phyloP scores from a whole-genome alignment of 495 filamentous ascomycete genomes.

The Penicillium crystallinum region DNA sequence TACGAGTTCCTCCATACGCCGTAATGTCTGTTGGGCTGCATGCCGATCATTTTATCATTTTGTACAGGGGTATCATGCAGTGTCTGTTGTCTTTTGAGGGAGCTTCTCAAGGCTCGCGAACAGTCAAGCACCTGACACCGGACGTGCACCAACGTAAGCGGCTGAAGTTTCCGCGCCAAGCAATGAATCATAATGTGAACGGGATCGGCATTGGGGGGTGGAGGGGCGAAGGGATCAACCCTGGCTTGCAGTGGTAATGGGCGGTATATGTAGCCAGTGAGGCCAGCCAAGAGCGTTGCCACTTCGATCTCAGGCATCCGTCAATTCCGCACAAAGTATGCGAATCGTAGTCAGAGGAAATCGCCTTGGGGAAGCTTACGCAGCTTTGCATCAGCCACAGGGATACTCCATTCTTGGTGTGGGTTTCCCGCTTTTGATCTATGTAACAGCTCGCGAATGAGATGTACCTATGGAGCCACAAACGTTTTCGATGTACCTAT shows the following conservation, averaged over 20 bases:
- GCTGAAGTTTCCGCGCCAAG: conserved; percentile 2
- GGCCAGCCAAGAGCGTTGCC: conserved; percentile 8
- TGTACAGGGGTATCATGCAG: background rate
- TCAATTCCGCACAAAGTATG: too few relatives aligned
- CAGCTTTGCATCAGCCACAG: conserved; percentile 3
- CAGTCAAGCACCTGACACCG: too few relatives aligned
- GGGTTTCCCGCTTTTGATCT: background rate
- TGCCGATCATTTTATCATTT: background rate
- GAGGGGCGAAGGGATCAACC: background rate
- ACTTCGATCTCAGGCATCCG: conserved; percentile 3
- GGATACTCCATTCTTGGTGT: background rate
- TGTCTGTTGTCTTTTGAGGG: too few relatives aligned
- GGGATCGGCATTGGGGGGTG: background rate
- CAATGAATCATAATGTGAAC: too few relatives aligned
- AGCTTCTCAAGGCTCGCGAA: too few relatives aligned
- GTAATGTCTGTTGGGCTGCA: background rate
- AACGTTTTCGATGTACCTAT: too few relatives aligned
- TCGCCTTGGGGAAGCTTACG: conserved; percentile 7
- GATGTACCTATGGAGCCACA: too few relatives aligned
- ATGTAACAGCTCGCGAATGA: too few relatives aligned
- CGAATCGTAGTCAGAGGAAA: background rate
- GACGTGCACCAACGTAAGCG: background rate
- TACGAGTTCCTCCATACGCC: too few relatives aligned
- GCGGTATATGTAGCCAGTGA: conserved; percentile 14
- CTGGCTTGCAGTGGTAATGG: background rate